Base-by-base conservation (phyloP, 805 yeast species). In the Alloascoidea africana region DNA sequence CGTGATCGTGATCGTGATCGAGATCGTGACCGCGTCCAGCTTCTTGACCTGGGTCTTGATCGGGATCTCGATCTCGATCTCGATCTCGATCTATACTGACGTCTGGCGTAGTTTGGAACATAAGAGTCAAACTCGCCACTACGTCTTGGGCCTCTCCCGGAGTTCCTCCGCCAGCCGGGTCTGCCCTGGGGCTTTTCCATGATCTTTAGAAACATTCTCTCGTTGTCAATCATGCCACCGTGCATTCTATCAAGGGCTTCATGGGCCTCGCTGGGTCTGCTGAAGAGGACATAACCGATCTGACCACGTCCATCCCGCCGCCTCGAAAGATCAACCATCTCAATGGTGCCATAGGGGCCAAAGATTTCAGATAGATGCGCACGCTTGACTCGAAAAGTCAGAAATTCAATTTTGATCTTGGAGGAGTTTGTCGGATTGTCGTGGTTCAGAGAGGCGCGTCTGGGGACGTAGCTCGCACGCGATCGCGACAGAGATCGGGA, bases 31-130 rank as follows among this genome's bases (percentile, higher is more conserved):
- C 13, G 30, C n/a, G 30, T 11, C 5, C 6, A 14, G 11, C 14
- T 8, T 32, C 34, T 32, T 14, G 11, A 6, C 6, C 8, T 8
- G 14, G 5, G 15, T 5, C n/a, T 32, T 8, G 34, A 32, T 6
- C 34, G 34, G 15, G 34, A 32, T n/a, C 34, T 32, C 6, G 34
- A 5, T n/a, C n/a, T n/a, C n/a, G n/a, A n/a, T 23, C 30, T 23
- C 11, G 30, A 23, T 11, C n/a, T n/a, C 30, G 13, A 11, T 11
- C 30, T n/a, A 23, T 11, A 23, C 11, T 23, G 30, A n/a, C n/a
- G n/a, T n/a, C n/a, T n/a, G n/a, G n/a, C n/a, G n/a, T n/a, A n/a
- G n/a, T n/a, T n/a, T n/a, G n/a, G n/a, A n/a, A n/a, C n/a, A n/a
- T n/a, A n/a, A n/a, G n/a, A n/a, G n/a, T n/a, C n/a, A n/a, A n/a